Conservation (phyloP, 83 land plant species). For the Larix sibirica region DNA sequence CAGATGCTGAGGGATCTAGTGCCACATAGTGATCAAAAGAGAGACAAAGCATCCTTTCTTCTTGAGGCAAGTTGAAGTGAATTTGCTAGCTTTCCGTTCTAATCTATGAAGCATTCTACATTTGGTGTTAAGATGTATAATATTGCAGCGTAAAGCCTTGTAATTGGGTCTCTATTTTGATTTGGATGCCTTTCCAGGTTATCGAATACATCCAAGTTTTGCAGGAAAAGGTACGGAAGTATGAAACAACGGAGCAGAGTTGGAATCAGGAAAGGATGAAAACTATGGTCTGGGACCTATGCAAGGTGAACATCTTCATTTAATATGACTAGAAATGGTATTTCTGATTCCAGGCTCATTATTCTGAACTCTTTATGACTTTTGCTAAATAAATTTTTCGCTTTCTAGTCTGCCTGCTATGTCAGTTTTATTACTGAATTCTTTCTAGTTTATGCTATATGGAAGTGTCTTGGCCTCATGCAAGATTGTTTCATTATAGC, state of each 20-base stretch:
- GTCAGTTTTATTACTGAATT: neutral
- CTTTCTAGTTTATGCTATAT: neutral
- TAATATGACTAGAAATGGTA: neutral
- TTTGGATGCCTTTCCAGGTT: conserved; percentile 44
- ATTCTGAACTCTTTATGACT: neutral
- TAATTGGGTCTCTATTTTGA: neutral
- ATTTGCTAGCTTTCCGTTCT: neutral
- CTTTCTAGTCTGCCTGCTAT: neutral
- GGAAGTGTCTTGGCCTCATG: neutral
- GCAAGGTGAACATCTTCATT: conserved; percentile 25
- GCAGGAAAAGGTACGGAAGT: conserved; percentile 78
- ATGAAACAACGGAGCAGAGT: conserved; percentile 57
- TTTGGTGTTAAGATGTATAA: neutral
- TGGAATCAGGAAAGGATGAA: conserved; percentile 69
- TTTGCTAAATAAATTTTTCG: neutral
- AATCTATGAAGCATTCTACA: neutral
- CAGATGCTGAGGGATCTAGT: conserved; percentile 80
- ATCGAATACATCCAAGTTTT: conserved; percentile 79
- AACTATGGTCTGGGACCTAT: conserved; percentile 61
- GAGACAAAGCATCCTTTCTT: conserved; percentile 94
- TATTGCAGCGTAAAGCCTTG: conserved; percentile 3
- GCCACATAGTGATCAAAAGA: conserved; percentile 89
- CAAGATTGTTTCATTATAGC: neutral
- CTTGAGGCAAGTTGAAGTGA: conserved; percentile 50
- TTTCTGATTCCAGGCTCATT: neutral